Evolutionary conservation across 768 basidiomycete species (phyloP).

Genomic region (Calocybe cyanea): DNA sequence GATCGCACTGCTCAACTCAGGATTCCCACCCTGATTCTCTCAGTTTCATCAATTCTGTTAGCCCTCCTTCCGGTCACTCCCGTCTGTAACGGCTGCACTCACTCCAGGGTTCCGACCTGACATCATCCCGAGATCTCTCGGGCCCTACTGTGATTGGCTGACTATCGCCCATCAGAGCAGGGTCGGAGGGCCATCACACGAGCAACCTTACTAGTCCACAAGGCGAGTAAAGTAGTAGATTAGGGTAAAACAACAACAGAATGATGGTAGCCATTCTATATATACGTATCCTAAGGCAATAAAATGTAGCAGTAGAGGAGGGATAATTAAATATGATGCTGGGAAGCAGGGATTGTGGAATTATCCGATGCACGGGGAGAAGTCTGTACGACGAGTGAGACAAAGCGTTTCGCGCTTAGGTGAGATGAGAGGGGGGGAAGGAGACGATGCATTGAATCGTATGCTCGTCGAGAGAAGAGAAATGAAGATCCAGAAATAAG

Average conservation of each 20-base stretch:
- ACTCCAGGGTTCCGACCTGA: too few species aligned
- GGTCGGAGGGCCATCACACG: constrained; percentile 2
- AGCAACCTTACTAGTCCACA: not conserved
- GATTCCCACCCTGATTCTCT: not conserved
- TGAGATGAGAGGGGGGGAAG: constrained; percentile 1
- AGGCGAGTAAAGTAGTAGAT: constrained; percentile 8
- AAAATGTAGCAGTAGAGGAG: constrained; percentile 2
- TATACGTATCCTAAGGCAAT: constrained; percentile 6
- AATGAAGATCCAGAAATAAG: constrained; percentile 5
- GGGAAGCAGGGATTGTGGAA: not conserved
- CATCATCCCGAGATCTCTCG: too few species aligned
- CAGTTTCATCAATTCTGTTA: not conserved
- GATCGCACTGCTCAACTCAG: too few species aligned
- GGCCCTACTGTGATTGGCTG: too few species aligned
- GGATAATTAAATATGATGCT: constrained; percentile 3
- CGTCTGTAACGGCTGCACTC: not conserved
- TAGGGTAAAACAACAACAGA: constrained; percentile 10
- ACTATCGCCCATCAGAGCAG: too few species aligned
- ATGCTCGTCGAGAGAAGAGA: constrained; percentile 1
- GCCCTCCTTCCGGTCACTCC: constrained; percentile 5
- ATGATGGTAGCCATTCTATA: constrained; percentile 9
- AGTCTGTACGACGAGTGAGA: not conserved
- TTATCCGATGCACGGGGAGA: constrained; percentile 3
- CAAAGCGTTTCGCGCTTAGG: not conserved
- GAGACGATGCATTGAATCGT: constrained; percentile 2